Percentiles rank a stretch among this genome's conserved stretches.
These are phyloP conservation scores for Falciphora oryzae DNA, from an alignment of 2,329 filamentous ascomycete genomes.

Conservation along the genomic window DNA sequence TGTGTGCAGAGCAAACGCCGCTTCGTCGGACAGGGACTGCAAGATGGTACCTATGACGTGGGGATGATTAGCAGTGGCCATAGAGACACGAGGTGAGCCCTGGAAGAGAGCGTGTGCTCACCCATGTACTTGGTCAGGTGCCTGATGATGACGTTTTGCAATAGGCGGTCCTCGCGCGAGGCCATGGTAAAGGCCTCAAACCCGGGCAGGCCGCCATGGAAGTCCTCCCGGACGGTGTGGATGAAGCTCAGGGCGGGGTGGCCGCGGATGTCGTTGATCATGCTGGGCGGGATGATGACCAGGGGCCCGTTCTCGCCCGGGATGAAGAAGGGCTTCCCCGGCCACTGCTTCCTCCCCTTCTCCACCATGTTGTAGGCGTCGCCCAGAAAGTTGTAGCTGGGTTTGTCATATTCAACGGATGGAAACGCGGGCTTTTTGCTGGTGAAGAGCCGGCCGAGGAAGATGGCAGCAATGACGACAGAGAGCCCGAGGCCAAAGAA, in stretches of 20 bases:
- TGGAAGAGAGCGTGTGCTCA: constrained; percentile 2
- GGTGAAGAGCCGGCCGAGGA: not conserved
- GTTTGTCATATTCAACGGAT: not conserved
- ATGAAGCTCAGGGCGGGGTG: constrained; percentile 5
- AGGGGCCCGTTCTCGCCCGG: constrained; percentile 6
- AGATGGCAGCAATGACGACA: constrained; percentile 1
- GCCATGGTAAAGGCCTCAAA: constrained; percentile 25
- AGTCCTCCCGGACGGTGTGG: constrained; percentile 11
- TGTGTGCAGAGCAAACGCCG: constrained; percentile 24
- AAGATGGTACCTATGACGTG: not conserved
- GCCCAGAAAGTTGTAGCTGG: constrained; percentile 5
- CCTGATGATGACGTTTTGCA: constrained; percentile 14
- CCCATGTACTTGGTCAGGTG: constrained; percentile 17
- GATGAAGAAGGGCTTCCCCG: constrained; percentile 6
- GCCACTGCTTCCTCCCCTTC: constrained; percentile 1
- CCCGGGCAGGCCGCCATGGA: constrained; percentile 18
- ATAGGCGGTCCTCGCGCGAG: constrained; percentile 18
- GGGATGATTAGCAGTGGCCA: not conserved
- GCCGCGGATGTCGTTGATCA: constrained; percentile 7
- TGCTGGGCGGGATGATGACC: constrained; percentile 5
- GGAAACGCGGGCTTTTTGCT: constrained; percentile 1
- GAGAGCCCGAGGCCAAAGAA: constrained; percentile 5
- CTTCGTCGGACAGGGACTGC: constrained; percentile 29
- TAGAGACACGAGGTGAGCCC: not conserved
- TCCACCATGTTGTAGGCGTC: constrained; percentile 2